Evolutionary conservation across 768 basidiomycete species (phyloP).

Genomic region (Pleurotus eryngii): DNA sequence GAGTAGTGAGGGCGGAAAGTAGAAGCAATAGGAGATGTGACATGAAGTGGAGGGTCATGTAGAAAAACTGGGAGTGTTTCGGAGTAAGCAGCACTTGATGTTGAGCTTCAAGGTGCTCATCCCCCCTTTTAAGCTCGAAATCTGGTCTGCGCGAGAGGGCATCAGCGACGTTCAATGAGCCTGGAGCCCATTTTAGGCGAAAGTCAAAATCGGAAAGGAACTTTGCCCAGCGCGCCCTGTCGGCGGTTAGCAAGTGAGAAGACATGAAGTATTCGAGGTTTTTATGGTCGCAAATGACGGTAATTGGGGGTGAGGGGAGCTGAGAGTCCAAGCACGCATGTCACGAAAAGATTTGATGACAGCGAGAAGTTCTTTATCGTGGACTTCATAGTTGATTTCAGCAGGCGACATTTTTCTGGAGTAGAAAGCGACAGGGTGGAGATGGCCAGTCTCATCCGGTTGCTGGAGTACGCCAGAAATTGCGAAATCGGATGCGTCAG

Average conservation of each 20-base stretch:
- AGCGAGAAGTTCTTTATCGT: constrained; percentile 49
- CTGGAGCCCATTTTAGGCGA: constrained; percentile 25
- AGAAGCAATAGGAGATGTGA: constrained; percentile 21
- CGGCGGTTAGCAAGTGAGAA: constrained; percentile 36
- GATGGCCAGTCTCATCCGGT: constrained; percentile 19
- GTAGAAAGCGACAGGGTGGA: constrained; percentile 36
- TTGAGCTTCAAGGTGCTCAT: constrained; percentile 16
- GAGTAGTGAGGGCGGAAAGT: constrained; percentile 24
- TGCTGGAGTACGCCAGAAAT: constrained; percentile 28
- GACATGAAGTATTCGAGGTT: constrained; percentile 44
- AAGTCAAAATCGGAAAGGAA: constrained; percentile 37
- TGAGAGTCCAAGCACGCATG: constrained; percentile 29
- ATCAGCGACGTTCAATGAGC: constrained; percentile 26
- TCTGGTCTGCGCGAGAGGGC: constrained; percentile 28
- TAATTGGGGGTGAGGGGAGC: constrained; percentile 21
- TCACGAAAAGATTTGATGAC: constrained; percentile 36
- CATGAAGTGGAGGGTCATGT: constrained; percentile 15
- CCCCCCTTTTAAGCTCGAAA: constrained; percentile 25
- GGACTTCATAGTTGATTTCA: constrained; percentile 41
- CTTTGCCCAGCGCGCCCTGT: constrained; percentile 46
- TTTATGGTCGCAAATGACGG: constrained; percentile 29
- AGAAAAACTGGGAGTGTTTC: constrained; percentile 23
- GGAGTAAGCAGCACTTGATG: constrained; percentile 26
- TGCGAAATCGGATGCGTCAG: constrained; percentile 34
- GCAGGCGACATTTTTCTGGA: constrained; percentile 31